phyloP scores from a whole-genome alignment of 345 rosid genomes.

The Combretum micranthum region DNA sequence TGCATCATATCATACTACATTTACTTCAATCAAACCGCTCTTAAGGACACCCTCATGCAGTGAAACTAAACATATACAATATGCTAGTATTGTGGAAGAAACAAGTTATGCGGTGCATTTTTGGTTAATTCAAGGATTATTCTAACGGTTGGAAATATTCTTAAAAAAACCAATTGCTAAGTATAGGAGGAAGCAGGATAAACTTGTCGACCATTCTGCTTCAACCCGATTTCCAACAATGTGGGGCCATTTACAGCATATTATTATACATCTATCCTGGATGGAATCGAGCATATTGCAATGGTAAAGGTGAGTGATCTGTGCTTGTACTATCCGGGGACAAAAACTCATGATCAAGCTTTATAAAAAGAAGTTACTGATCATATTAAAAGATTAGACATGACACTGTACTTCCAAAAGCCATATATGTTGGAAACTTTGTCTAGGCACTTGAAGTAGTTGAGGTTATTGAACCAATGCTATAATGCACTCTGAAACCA shows the following conservation, averaged over 20 bases:
- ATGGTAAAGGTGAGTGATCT: constrained; percentile 83
- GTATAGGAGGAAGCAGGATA: constrained; percentile 80
- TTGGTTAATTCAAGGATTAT: neutral
- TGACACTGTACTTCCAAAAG: no score
- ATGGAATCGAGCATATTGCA: constrained; percentile 93
- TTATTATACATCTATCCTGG: constrained; percentile 67
- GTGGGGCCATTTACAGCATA: constrained; percentile 87
- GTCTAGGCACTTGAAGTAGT: no score
- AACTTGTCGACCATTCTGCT: constrained; percentile 61
- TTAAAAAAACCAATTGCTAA: constrained; percentile 27
- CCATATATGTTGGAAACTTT: no score
- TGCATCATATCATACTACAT: no score
- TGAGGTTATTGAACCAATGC: no score
- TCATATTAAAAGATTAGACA: neutral
- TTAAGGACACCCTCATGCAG: no score
- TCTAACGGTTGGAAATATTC: neutral
- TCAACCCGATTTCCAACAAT: constrained; percentile 79
- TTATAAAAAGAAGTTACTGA: neutral
- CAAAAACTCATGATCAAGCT: neutral
- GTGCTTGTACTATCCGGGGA: neutral
- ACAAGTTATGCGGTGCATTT: no score
- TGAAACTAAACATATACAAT: no score
- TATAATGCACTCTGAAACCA: no score
- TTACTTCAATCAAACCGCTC: no score
- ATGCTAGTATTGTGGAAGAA: no score